Evolutionary conservation across 2,329 filamentous ascomycete species (phyloP), one percentile per base, ranked within the genome.

Genomic region (Fusarium sarcochroum): DNA sequence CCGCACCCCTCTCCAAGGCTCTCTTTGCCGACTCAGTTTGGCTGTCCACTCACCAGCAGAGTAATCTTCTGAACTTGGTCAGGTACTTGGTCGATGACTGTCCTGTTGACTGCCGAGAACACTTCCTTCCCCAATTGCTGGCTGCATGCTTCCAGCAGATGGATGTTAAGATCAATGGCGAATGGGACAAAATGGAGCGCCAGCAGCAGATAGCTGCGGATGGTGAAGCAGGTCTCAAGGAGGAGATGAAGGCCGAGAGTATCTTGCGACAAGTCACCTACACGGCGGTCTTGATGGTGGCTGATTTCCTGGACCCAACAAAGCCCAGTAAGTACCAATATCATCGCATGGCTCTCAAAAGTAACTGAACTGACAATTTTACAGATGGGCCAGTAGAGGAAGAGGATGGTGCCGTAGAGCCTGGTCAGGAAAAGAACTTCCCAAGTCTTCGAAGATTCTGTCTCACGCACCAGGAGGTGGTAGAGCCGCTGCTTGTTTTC

Each of bases 221-320:
- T 5, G 90, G 90, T 20, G 93, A 94, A 56, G 92, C 93, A n/a
- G 79, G 76, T 62, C 82, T 99, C 53, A 93, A 92, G 2, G 94
- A 98, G 71, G 96, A 99, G 81, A 99, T 99, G 96, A 97, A 98
- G 80, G 91, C 93, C 8, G 96, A 99, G 78, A 98, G 95, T 75
- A 97, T 99, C 30, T 83, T 99, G 45, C 89, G 96, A 20, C 94
- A 98, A 77, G 86, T 98, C 49, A 98, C 95, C 0, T 96, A 97
- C 79, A 93, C 93, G 5, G 93, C 94, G 2, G 93, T 98, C 30
- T 90, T 96, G 72, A 93, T 98, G 86, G 91, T 98, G 66, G 93
- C 93, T 9, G 92, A 93, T 70, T 90, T 98, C 72, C 84, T 99
- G 21, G 94, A 97, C 76, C 92, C 94, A 15, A 85, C 86, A 48